phyloP scores from a whole-genome alignment of 2,329 filamentous ascomycete species.

The Bimuria novae-zelandiae region DNA sequence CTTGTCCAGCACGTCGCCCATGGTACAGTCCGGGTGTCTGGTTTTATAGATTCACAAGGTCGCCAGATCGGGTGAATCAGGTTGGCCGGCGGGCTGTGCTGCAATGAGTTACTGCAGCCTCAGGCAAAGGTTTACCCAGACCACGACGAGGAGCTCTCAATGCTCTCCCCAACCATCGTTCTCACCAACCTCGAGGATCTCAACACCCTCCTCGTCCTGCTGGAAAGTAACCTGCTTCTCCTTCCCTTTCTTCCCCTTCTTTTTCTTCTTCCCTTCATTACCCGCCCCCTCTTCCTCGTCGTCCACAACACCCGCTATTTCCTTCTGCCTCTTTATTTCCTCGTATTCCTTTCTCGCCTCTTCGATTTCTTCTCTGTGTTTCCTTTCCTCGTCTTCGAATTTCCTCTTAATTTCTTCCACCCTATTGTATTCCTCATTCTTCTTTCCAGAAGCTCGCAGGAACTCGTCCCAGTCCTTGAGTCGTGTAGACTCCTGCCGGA shows the following conservation, averaged over 20 bases:
- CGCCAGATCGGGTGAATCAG: too few relatives aligned
- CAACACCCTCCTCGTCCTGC: slow-evolving; percentile 34
- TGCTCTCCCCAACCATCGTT: slow-evolving; percentile 19
- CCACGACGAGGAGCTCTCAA: neutral
- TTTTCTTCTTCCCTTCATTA: slow-evolving; percentile 35
- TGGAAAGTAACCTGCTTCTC: slow-evolving; percentile 32
- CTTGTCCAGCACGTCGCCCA: too few relatives aligned
- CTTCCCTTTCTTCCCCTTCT: slow-evolving; percentile 36
- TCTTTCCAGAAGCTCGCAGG: slow-evolving; percentile 35
- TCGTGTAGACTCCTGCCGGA: slow-evolving; percentile 52
- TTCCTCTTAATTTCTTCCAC: slow-evolving; percentile 41
- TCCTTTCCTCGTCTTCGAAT: slow-evolving; percentile 43
- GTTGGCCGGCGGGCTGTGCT: too few relatives aligned
- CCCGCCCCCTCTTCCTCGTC: slow-evolving; percentile 25
- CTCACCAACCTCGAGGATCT: slow-evolving; percentile 34
- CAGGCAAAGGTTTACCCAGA: neutral
- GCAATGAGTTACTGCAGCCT: neutral
- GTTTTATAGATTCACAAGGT: too few relatives aligned
- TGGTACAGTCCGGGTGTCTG: too few relatives aligned
- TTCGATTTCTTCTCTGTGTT: slow-evolving; percentile 42
- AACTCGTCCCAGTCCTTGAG: slow-evolving; percentile 28
- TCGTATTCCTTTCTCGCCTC: slow-evolving; percentile 30
- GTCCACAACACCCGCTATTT: slow-evolving; percentile 22
- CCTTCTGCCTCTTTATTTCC: slow-evolving; percentile 41
- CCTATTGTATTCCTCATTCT: slow-evolving; percentile 44